Evolutionary conservation across 495 filamentous ascomycete genomes (phyloP), one percentile per base, ranked within the genome.

Genomic region (Melanomma pulvis-pyrius): DNA sequence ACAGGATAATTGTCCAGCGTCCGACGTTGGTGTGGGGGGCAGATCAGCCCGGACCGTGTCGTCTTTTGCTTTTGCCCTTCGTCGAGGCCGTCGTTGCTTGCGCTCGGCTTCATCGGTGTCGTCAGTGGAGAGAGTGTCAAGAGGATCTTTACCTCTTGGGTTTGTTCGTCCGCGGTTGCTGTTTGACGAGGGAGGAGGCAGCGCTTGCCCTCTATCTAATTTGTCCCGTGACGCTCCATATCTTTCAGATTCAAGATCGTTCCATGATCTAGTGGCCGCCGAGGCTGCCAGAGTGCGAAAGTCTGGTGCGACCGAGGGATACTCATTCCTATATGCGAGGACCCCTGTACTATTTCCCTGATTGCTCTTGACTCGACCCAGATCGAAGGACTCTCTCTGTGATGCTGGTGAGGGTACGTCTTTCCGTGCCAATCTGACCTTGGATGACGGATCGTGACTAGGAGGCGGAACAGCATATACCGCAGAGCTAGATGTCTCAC

Each of bases 251-350:
- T 66, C 63, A 6, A 66, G 50, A 21, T 61, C 58, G 12, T 39
- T 58, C 51, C 59, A 51, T 29, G 59, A 57, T 36, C 59, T 49
- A 28, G 63, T 41, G 21, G 68, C 55, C 21, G 63, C 54, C 46
- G 61, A 65, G 25, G 56, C 32, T 21, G 63, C 62, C 32, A 68
- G 32, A 46, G 41, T 19, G 26, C 46, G 58, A 36, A 55, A 9
- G 5, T 68, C 48, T 21, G 39, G 26, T 21, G 28, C 22, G 8
- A 69, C 49, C 12, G 63, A 65, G 8, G 75, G 73, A 44, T 74
- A 78, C 58, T 77, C 76, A 46, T 75, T 77, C 60, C 76, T 69
- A 60, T 77, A 78, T 0, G 72, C 50, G 17, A 74, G 53, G 2
- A 69, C 24, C 13, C 36, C 52, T 4, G 68, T 7, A 59, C 49